Evolutionary conservation across 345 rosid genomes (phyloP).

Genomic region (Rhodamnia rubescens): DNA sequence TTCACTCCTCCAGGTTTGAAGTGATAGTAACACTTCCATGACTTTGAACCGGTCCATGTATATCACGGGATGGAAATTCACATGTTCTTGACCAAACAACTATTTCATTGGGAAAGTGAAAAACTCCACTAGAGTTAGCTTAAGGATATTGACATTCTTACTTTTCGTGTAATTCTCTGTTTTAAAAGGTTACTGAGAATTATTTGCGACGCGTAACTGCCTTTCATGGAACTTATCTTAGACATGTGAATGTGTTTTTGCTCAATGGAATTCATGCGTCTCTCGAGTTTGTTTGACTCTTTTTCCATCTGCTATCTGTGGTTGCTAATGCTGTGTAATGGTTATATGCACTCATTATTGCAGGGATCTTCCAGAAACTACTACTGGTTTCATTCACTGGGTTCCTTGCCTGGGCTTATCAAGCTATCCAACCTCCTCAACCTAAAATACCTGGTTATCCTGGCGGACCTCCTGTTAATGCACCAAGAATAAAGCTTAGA

Average conservation of each 20-base stretch:
- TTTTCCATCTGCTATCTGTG: not conserved
- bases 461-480: constrained; percentile 6
- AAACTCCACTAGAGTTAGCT: not conserved
- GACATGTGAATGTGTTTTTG: not conserved
- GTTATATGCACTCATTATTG: not conserved
- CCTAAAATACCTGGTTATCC: constrained; percentile 8
- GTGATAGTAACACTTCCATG: not conserved
- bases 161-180: not conserved
- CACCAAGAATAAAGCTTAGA: constrained; percentile 11
- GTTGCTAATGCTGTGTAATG: not conserved
- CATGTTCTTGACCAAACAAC: not conserved
- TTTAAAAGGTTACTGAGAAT: not conserved
- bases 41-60: not conserved
- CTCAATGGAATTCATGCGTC: not conserved
- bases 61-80: not conserved
- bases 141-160: not conserved
- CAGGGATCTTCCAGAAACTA: constrained; percentile 7
- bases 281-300: not conserved
- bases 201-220: not conserved
- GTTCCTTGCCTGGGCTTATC: constrained; percentile 11
- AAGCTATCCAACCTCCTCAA: constrained; percentile 10
- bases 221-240: not conserved
- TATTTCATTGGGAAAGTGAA: not conserved
- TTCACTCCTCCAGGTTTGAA: not conserved
- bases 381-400: constrained; percentile 1